These are phyloP conservation scores for Cladophialophora bantiana DNA, from an alignment of 2,329 filamentous ascomycete genomes.

Conservation along the genomic window DNA sequence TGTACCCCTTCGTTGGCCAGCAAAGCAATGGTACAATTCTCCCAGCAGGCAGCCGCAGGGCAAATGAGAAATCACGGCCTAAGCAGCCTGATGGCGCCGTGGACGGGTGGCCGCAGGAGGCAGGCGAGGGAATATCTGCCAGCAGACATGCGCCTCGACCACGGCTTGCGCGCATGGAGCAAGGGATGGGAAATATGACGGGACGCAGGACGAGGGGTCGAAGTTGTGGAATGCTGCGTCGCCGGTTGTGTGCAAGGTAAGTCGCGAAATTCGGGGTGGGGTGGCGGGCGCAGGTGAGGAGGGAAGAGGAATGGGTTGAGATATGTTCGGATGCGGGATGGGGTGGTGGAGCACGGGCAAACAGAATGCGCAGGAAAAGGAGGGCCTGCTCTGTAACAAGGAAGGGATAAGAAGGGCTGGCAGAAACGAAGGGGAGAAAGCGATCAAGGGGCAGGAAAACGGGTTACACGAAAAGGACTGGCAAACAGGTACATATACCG, in stretches of 20 bases:
- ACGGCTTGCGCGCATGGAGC: constrained; percentile 39
- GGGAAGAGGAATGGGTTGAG: constrained; percentile 26
- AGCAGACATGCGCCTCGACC: constrained; percentile 38
- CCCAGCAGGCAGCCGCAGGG: constrained; percentile 45
- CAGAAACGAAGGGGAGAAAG: not conserved
- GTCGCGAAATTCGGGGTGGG: constrained; percentile 33
- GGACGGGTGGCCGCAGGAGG: constrained; percentile 35
- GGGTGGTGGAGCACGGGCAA: constrained; percentile 17
- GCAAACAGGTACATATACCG: constrained; percentile 24
- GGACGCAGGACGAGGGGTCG: constrained; percentile 41
- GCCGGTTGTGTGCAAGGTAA: constrained; percentile 39
- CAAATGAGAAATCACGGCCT: constrained; percentile 38
- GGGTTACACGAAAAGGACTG: constrained; percentile 26
- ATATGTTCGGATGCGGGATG: constrained; percentile 14
- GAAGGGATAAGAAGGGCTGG: constrained; percentile 1
- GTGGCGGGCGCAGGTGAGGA: constrained; percentile 29
- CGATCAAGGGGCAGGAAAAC: constrained; percentile 2
- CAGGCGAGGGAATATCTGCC: constrained; percentile 38
- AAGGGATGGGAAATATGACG: constrained; percentile 40
- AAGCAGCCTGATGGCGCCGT: constrained; percentile 33
- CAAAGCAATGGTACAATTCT: constrained; percentile 40
- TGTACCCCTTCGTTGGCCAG: constrained; percentile 43
- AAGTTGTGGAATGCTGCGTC: constrained; percentile 41
- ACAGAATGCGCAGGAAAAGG: constrained; percentile 17
- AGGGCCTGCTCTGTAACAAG: constrained; percentile 1